Conservation (phyloP, 371 early-diverging fungal genomes). For the Circinella umbellata region DNA sequence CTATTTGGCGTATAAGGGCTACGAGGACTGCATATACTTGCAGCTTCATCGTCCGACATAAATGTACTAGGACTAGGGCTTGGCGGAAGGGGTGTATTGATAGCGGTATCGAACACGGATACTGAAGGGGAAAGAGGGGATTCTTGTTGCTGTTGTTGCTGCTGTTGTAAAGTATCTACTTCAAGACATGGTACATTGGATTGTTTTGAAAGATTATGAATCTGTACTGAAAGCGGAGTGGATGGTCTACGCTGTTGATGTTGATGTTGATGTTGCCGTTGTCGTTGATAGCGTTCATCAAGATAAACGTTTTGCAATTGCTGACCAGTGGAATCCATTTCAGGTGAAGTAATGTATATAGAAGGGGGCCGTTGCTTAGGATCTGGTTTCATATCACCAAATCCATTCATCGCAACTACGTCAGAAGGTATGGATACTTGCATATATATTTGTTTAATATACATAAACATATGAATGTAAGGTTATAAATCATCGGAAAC, state of each 20-base stretch:
- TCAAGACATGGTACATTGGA: not conserved
- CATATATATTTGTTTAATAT: not conserved
- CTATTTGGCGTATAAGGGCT: slow-evolving; percentile 26
- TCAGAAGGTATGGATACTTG: slow-evolving; percentile 3
- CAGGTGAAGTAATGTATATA: slow-evolving; percentile 26
- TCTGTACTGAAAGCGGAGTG: slow-evolving; percentile 15
- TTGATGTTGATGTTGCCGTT: slow-evolving; percentile 7
- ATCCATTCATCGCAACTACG: slow-evolving; percentile 4
- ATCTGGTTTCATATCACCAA: slow-evolving; percentile 23
- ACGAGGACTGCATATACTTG: slow-evolving; percentile 24
- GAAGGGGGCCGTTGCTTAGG: slow-evolving; percentile 27
- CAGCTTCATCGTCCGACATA: slow-evolving; percentile 27
- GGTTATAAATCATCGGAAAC: too few species aligned
- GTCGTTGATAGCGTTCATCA: not conserved
- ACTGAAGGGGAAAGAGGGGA: slow-evolving; percentile 5
- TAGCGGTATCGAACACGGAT: slow-evolving; percentile 4
- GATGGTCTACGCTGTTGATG: not conserved
- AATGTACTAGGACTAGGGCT: slow-evolving; percentile 28
- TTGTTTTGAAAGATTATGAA: slow-evolving; percentile 12
- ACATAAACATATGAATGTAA: too few species aligned
- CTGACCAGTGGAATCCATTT: slow-evolving; percentile 12
- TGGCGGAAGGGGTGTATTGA: slow-evolving; percentile 18
- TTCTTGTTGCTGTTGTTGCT: slow-evolving; percentile 18
- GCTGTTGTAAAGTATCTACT: slow-evolving; percentile 11
- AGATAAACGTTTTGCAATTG: slow-evolving; percentile 15